Conservation (phyloP, 768 basidiomycete species). For the Tulasnella sp. region DNA sequence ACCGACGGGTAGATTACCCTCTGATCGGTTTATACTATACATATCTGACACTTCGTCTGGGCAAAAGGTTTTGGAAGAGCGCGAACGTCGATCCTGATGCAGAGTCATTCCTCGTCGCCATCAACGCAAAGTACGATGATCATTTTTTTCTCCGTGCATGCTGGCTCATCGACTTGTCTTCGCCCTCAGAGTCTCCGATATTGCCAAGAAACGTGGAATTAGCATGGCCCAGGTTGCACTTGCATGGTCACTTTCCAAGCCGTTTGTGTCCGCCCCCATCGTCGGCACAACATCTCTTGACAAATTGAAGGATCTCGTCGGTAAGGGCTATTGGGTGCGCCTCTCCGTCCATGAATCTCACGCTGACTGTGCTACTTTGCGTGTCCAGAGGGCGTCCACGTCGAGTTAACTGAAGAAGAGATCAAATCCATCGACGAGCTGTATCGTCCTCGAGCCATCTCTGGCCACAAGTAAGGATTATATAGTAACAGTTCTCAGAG, state of each 20-base stretch:
- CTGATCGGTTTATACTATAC: no score
- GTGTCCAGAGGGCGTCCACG: not conserved
- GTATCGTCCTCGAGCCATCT: constrained; percentile 42
- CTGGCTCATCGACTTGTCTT: no score
- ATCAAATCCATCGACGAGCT: constrained; percentile 42
- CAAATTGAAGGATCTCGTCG: constrained; percentile 51
- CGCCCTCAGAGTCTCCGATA: constrained; percentile 37
- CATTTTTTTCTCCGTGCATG: not conserved
- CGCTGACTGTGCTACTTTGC: not conserved
- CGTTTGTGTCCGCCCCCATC: constrained; percentile 24
- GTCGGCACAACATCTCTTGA: constrained; percentile 27
- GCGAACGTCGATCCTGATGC: not conserved
- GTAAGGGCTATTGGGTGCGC: constrained; percentile 39
- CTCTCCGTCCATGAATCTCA: not conserved
- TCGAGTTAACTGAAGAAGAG: constrained; percentile 44
- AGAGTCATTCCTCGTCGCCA: not conserved
- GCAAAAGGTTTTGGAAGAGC: not conserved
- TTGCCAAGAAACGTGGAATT: constrained; percentile 42
- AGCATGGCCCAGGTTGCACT: constrained; percentile 45
- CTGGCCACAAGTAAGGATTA: constrained; percentile 39
- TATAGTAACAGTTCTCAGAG: not conserved
- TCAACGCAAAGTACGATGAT: not conserved
- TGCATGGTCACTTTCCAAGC: constrained; percentile 37
- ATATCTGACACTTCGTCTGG: no score
- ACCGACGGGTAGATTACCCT: not conserved